Evolutionary conservation across 1,284 basidiomycete species (phyloP), one percentile per base, ranked within the genome.

Genomic region (Pseudozyma hubeiensis): DNA sequence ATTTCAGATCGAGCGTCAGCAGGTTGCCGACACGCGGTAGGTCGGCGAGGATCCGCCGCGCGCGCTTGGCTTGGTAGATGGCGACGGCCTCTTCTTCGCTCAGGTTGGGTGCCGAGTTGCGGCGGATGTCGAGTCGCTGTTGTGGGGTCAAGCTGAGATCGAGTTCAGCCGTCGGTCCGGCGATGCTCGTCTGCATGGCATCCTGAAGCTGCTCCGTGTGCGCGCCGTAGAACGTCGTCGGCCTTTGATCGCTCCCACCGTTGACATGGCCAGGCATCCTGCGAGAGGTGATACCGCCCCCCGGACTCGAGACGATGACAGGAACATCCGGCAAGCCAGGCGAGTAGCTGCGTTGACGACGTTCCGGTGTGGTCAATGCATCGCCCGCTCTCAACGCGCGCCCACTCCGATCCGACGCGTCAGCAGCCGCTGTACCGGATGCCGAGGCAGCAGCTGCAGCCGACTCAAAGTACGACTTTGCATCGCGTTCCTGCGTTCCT

Each of bases 1-100:
- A 91, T 84, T 91, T 91, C 67, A 99, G 86, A 87, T 98, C 96
- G 64, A 98, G 87, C 30, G 94, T 97, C 81, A 92, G 87, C 60
- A 99, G 85, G 14, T 90, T 90, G 4, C 95, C 95, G 11, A 97
- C 86, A 45, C 93, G 87, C 30, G 95, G 93, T 60, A 97, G 85
- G 19, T 90, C 89, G 77, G 95, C 66, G 45, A 78, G 29, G 34
- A 83, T 77, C 17, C 76, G 47, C 51, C 78, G 55, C 8, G 69
- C 69, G 10, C 78, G 65, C 53, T 76, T 79, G 10, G 77, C 77
- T 19, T 71, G 70, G 31, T 61, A 75, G 9, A 77, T 59, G 1
- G 75, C 67, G 10, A 77, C 62, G 6, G 74, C 77, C 43, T 80
- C 72, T 30, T 73, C 64, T 40, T 78, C 81, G 52, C 59, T 71